Conservation (phyloP, 2,329 filamentous ascomycete genomes). For the Botrytis fragariae region DNA sequence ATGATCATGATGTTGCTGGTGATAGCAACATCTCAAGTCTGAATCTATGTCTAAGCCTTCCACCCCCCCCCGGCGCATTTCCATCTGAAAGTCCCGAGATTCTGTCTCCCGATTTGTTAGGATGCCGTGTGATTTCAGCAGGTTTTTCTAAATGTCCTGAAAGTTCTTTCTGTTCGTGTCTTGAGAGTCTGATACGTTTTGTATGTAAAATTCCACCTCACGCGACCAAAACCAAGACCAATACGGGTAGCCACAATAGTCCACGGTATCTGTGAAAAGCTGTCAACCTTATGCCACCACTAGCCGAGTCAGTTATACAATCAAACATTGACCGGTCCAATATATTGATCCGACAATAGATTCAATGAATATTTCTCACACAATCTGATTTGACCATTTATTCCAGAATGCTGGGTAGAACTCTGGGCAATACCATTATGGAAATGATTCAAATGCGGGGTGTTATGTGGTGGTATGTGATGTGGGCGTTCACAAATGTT, state of each 20-base stretch:
- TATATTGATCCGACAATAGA: background rate
- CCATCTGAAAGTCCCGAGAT: background rate
- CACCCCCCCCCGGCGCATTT: background rate
- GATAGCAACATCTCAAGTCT: background rate
- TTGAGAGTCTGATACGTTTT: background rate
- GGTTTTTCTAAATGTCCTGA: background rate
- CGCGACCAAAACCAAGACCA: too few relatives aligned
- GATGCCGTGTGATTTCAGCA: background rate
- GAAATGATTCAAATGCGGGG: background rate
- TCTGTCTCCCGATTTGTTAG: background rate
- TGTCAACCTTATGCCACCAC: background rate
- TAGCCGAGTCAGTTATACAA: background rate
- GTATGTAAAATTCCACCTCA: background rate
- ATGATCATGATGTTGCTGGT: background rate
- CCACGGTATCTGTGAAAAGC: background rate
- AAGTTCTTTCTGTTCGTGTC: background rate
- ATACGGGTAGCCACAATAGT: background rate
- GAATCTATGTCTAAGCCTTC: background rate
- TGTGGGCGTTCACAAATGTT: background rate
- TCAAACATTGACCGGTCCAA: background rate
- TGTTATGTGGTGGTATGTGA: background rate
- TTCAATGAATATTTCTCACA: background rate
- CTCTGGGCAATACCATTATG: background rate
- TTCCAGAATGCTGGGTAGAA: background rate
- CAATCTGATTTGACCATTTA: background rate